phyloP scores from a whole-genome alignment of 2,329 filamentous ascomycete genomes.

The Exophiala xenobiotica region DNA sequence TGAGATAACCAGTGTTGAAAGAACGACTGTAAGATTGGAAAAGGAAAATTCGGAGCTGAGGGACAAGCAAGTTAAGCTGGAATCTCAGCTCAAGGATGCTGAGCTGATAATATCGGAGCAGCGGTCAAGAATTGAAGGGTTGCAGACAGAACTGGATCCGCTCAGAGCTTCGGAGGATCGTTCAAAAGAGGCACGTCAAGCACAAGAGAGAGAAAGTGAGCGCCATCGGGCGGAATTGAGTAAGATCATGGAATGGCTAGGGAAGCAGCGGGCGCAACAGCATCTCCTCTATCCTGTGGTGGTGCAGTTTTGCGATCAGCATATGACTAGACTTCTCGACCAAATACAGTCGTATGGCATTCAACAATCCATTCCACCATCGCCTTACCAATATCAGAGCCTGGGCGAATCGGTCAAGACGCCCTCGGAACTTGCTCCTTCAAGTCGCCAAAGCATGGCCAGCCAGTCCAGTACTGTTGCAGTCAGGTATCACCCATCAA shows the following conservation, averaged over 20 bases:
- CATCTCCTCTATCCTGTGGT: background rate
- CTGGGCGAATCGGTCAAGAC: conserved; percentile 2
- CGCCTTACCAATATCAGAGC: background rate
- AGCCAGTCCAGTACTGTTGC: background rate
- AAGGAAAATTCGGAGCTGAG: background rate
- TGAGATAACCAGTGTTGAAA: background rate
- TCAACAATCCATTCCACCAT: background rate
- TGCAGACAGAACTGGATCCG: background rate
- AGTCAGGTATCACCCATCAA: background rate
- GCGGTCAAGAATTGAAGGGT: background rate
- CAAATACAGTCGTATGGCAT: background rate
- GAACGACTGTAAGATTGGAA: background rate
- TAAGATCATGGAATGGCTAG: background rate
- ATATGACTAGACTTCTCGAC: conserved; percentile 2
- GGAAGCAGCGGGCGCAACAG: background rate
- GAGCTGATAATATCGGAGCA: background rate
- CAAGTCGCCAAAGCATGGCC: conserved; percentile 2
- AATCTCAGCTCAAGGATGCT: background rate
- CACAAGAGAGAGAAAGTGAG: background rate
- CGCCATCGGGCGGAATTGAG: background rate
- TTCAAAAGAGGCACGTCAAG: background rate
- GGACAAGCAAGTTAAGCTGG: background rate
- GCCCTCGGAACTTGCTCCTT: background rate
- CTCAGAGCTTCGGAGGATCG: background rate
- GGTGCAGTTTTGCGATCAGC: background rate